Percentiles rank a stretch among this genome's conserved stretches.
These are phyloP conservation scores for Pleoardoris graminearum DNA, from an alignment of 2,329 filamentous ascomycete genomes.

Conservation along the genomic window DNA sequence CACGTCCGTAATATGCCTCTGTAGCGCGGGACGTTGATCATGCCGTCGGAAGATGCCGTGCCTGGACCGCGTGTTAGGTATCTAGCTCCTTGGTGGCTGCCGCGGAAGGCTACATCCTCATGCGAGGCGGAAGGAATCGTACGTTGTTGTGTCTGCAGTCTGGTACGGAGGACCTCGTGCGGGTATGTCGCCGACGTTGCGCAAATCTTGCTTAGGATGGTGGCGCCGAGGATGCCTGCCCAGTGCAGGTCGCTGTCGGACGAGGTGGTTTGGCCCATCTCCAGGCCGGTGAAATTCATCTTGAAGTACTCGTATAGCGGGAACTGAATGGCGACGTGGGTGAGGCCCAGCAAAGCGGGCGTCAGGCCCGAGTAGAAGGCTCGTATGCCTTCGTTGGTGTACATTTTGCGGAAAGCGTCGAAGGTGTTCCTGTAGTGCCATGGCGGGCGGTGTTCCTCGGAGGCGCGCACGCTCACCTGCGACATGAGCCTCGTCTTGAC, in stretches of 20 bases:
- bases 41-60: constrained; percentile 58
- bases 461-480: constrained; percentile 67
- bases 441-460: constrained; percentile 62
- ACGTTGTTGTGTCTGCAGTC: constrained; percentile 89
- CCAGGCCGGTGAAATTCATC: constrained; percentile 82
- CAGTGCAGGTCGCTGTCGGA: constrained; percentile 69
- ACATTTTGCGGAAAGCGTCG: constrained; percentile 96
- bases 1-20: constrained; percentile 79
- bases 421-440: constrained; percentile 92
- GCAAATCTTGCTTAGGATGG: constrained; percentile 90
- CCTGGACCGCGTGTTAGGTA: constrained; percentile 52
- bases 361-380: constrained; percentile 96
- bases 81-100: constrained; percentile 34
- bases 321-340: constrained; percentile 96
- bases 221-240: constrained; percentile 82
- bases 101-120: constrained; percentile 56
- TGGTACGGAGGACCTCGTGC: constrained; percentile 92
- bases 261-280: constrained; percentile 73
- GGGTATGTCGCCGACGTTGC: constrained; percentile 96
- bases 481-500: constrained; percentile 99
- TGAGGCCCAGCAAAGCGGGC: constrained; percentile 86
- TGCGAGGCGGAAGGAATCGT: constrained; percentile 54
- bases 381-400: constrained; percentile 79
- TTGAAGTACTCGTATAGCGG: constrained; percentile 95
- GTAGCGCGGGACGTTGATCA: constrained; percentile 64